A percentile compares a stretch with the other conserved stretches of the same genome.
These are phyloP conservation scores for Puccinia hordei DNA, from an alignment of 1,284 basidiomycete genomes.

Conservation along the genomic window DNA sequence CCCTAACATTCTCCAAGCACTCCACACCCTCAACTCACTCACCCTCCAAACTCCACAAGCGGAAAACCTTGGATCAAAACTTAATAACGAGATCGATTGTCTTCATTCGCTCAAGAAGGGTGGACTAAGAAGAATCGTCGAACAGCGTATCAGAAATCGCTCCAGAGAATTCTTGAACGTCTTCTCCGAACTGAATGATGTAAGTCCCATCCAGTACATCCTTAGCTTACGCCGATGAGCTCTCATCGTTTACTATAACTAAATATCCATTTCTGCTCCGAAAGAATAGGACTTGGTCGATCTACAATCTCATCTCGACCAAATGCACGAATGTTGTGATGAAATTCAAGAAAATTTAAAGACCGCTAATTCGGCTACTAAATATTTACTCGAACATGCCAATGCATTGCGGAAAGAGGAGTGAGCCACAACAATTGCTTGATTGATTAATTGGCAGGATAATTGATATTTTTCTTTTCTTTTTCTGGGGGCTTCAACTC, in stretches of 20 bases:
- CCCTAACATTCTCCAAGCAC: constrained; percentile 73
- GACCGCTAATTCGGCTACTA: constrained; percentile 75
- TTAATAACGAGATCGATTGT: neutral
- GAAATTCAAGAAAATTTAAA: constrained; percentile 76
- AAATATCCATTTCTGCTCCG: neutral
- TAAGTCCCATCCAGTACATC: constrained; percentile 57
- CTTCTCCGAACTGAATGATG: constrained; percentile 60
- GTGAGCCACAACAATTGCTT: constrained; percentile 62
- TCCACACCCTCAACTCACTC: constrained; percentile 74
- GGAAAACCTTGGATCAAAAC: neutral
- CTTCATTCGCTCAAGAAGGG: constrained; percentile 39
- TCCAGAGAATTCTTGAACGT: constrained; percentile 57
- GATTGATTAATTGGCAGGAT: neutral
- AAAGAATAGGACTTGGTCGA: constrained; percentile 68
- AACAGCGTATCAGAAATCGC: constrained; percentile 59
- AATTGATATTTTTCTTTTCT: constrained; percentile 61
- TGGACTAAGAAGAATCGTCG: constrained; percentile 22
- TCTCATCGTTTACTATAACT: too few species aligned
- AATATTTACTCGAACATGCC: constrained; percentile 79
- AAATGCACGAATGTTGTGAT: constrained; percentile 79
- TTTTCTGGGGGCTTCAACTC: too few species aligned
- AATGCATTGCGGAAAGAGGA: constrained; percentile 77
- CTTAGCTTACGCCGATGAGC: too few species aligned
- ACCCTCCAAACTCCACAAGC: constrained; percentile 63
- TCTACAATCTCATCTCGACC: constrained; percentile 62